Percentiles rank a stretch among this genome's conserved stretches.
phyloP scores from a whole-genome alignment of 176 grass and related monocot genomes.

The Pontederia paniculata region DNA sequence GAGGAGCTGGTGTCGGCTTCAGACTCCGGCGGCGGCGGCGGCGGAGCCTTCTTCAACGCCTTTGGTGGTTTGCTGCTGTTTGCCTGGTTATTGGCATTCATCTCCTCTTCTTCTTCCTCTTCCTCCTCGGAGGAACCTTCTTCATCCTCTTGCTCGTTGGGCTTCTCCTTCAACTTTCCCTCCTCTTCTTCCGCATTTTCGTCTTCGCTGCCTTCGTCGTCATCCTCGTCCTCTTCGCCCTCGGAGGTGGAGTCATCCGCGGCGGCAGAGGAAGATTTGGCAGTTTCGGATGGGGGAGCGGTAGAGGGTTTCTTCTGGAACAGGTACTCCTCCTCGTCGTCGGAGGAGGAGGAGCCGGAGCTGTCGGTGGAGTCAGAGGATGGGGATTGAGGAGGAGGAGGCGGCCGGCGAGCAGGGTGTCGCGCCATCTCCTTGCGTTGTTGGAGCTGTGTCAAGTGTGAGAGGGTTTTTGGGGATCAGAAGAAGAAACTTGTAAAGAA shows the following conservation, averaged over 20 bases:
- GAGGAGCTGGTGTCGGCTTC: conserved; percentile 11
- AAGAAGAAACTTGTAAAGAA: too few species aligned
- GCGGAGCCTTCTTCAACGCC: not conserved
- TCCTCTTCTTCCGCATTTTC: not conserved
- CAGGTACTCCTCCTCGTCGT: too few species aligned
- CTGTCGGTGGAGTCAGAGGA: too few species aligned
- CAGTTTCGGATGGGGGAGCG: too few species aligned
- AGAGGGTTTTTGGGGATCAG: too few species aligned
- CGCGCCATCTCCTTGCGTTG: too few species aligned
- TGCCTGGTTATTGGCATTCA: not conserved
- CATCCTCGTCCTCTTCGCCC: conserved; percentile 30
- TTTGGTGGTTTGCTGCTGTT: too few species aligned
- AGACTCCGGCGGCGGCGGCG: conserved; percentile 1
- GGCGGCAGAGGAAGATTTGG: not conserved
- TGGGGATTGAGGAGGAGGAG: too few species aligned
- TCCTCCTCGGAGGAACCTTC: not conserved
- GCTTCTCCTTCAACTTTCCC: not conserved
- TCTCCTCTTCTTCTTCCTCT: conserved; percentile 23
- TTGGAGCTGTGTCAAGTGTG: too few species aligned
- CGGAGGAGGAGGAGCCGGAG: too few species aligned
- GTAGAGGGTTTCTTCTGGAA: too few species aligned
- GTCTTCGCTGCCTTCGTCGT: conserved; percentile 4
- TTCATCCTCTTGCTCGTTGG: conserved; percentile 7
- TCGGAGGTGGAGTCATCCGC: conserved; percentile 13
- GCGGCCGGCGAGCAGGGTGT: too few species aligned